These are phyloP conservation scores for Dendrobium nobile DNA, from an alignment of 106 monocot genomes.

Conservation along the genomic window DNA sequence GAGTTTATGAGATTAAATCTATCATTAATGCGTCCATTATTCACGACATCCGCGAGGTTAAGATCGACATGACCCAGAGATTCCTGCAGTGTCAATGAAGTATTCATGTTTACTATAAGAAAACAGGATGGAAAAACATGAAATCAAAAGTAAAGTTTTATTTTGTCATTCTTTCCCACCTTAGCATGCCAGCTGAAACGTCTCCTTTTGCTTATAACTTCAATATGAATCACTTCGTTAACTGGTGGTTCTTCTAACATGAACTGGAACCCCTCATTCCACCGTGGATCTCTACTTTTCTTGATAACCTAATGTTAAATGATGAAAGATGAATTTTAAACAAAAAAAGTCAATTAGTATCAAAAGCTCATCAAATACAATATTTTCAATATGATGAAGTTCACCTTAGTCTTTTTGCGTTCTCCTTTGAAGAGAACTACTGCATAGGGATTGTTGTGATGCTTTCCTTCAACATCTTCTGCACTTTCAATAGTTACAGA, in stretches of 20 bases:
- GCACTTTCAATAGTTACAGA: slow-evolving; percentile 56
- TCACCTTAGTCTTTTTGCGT: slow-evolving; percentile 65
- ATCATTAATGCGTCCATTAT: slow-evolving; percentile 72
- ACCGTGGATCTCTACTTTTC: slow-evolving; percentile 68
- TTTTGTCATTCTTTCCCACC: slow-evolving; percentile 17
- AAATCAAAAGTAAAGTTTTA: not conserved
- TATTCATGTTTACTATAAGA: not conserved
- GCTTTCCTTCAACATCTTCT: slow-evolving; percentile 72
- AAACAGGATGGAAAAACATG: not conserved
- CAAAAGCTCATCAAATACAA: no score
- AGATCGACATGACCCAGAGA: slow-evolving; percentile 64
- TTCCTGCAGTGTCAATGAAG: slow-evolving; percentile 32
- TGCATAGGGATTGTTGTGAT: slow-evolving; percentile 74
- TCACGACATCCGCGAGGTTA: slow-evolving; percentile 63
- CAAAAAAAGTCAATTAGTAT: not conserved
- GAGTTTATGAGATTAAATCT: slow-evolving; percentile 81
- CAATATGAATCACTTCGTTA: slow-evolving; percentile 68
- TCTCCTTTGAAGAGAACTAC: slow-evolving; percentile 63
- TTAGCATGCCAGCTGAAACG: slow-evolving; percentile 34
- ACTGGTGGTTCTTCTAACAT: slow-evolving; percentile 60
- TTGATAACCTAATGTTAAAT: slow-evolving; percentile 33
- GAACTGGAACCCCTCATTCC: slow-evolving; percentile 83
- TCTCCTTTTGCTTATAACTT: slow-evolving; percentile 64
- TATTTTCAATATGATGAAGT: not conserved
- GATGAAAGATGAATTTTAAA: not conserved